Evolutionary conservation across 768 basidiomycete species (phyloP).

Genomic region (Termitomyces eurrhizus): DNA sequence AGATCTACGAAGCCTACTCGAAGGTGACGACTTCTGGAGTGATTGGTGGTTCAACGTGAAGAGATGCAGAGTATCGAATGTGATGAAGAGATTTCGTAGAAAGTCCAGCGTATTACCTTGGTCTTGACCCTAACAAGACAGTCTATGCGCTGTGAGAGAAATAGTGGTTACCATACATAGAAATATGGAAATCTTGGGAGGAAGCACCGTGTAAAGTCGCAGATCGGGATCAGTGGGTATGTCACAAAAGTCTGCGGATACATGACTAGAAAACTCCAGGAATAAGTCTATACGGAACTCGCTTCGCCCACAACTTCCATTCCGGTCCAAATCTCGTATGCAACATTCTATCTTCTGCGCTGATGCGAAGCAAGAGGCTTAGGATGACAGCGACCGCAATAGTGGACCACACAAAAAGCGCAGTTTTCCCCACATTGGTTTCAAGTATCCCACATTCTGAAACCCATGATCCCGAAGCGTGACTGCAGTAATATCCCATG

Average conservation of each 20-base stretch:
- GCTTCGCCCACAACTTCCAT: constrained; percentile 23
- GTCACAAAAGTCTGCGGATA: neutral
- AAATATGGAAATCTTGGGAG: neutral
- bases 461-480: constrained; percentile 30
- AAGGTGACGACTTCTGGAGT: neutral
- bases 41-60: neutral
- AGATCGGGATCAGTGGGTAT: neutral
- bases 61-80: neutral
- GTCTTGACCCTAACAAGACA: neutral
- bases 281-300: constrained; percentile 28
- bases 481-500: constrained; percentile 21
- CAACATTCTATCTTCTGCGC: constrained; percentile 32
- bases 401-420: constrained; percentile 22
- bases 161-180: neutral
- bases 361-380: constrained; percentile 26
- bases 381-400: constrained; percentile 22
- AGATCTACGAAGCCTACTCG: neutral
- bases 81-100: neutral
- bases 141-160: neutral
- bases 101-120: neutral
- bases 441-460: constrained; percentile 27
- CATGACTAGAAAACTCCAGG: constrained; percentile 27
- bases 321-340: constrained; percentile 23
- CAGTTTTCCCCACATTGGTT: constrained; percentile 8
- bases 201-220: neutral